Percentiles rank a stretch among this genome's conserved stretches.
Evolutionary conservation across 306 rosid genomes (phyloP).

Genomic region (Castanea sativa): DNA sequence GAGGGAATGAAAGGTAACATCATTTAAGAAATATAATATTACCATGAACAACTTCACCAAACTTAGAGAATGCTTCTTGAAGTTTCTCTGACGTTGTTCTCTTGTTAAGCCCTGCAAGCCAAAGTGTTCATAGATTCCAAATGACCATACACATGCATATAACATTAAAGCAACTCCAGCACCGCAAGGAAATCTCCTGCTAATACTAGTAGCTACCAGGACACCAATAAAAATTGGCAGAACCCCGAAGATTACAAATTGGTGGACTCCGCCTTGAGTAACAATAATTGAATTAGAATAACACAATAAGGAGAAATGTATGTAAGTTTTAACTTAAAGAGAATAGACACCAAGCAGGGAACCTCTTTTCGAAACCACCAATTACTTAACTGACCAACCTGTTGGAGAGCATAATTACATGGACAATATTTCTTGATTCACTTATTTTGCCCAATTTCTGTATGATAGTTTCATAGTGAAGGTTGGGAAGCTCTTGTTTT

Average conservation of each 20-base stretch:
- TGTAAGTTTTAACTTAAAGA: background rate
- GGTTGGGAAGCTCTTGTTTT: no score
- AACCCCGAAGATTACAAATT: background rate
- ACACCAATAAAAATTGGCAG: background rate
- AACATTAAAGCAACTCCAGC: background rate
- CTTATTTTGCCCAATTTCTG: background rate
- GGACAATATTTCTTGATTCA: background rate
- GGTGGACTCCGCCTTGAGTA: background rate
- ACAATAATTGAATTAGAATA: background rate
- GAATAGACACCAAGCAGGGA: background rate
- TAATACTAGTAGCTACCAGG: background rate
- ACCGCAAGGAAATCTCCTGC: background rate
- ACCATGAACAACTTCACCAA: conserved; percentile 26
- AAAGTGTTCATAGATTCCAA: background rate
- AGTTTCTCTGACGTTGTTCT: conserved; percentile 22
- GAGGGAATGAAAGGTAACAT: background rate
- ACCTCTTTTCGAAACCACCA: background rate
- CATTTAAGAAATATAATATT: background rate
- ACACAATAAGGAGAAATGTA: background rate
- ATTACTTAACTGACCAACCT: background rate
- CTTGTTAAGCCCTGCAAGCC: conserved; percentile 21
- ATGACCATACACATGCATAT: background rate
- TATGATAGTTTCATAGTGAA: background rate
- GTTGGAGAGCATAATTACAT: background rate
- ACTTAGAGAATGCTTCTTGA: conserved; percentile 14